These are phyloP conservation scores for Raphanus sativus DNA, from an alignment of 345 rosid genomes.

Conservation along the genomic window DNA sequence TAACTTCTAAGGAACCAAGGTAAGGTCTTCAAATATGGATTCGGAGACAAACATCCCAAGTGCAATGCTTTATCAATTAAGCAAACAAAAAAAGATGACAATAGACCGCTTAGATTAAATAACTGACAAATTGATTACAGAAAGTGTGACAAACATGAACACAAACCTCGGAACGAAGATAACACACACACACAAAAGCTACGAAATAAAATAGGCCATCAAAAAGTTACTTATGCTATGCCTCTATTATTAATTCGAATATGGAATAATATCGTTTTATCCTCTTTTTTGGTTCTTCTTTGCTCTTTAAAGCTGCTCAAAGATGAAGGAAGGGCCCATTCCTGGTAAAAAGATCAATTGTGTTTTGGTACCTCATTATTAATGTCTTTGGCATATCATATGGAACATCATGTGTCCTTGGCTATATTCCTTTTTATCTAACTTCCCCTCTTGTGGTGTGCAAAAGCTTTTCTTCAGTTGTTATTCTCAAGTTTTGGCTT, in stretches of 20 bases:
- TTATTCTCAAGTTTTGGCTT: constrained; percentile 25
- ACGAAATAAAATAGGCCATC: not conserved
- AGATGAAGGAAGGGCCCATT: constrained; percentile 21
- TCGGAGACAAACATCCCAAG: not conserved
- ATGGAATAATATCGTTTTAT: not conserved
- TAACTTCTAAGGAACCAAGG: not conserved
- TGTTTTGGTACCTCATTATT: constrained; percentile 21
- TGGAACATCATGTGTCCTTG: too few relatives aligned
- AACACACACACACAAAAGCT: not conserved
- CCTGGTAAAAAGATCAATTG: constrained; percentile 6
- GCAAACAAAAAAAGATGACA: not conserved
- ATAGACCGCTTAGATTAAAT: not conserved
- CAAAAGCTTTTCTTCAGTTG: not conserved
- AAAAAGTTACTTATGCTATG: constrained; percentile 4
- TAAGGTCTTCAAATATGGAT: constrained; percentile 4
- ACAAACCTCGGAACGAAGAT: constrained; percentile 26
- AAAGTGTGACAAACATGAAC: not conserved
- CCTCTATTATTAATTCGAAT: not conserved
- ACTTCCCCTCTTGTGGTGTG: not conserved
- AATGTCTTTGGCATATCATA: constrained; percentile 7
- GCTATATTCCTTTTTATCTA: not conserved
- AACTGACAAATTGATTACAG: not conserved
- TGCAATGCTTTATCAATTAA: not conserved
- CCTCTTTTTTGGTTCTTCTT: not conserved
- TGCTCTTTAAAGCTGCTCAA: constrained; percentile 6